Base-by-base conservation (phyloP, 108 stramenopile genomes). In the Nannochloropsis oceanica region DNA sequence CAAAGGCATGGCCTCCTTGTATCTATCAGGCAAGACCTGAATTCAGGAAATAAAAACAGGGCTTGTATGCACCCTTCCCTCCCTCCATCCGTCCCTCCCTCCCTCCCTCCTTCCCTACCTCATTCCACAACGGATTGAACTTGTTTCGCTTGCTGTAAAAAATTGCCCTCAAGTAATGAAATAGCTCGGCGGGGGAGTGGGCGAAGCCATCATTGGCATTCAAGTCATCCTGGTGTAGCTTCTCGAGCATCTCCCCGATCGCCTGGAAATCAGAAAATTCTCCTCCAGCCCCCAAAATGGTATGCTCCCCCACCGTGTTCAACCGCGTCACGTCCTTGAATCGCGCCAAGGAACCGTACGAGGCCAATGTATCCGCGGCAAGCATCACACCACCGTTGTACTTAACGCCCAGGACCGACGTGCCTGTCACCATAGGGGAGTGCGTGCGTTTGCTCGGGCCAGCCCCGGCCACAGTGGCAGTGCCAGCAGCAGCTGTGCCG, bases 121-220 rank as follows among this genome's bases (percentile, higher is more conserved):
- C 93, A 90, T 98, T 99, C 99, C 99, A 99, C 79, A 95, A 92
- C n/a, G 99, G 99, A 91, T 99, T 96, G 91, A 96, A 93, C 85
- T 96, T 96, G 86, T 94, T 91, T 24, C 92, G 89, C 42, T 84
- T 80, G 9, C 26, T 93, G 94, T 98, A 98, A 94, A 98, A 93
- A 81, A 98, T 94, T 42, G 96, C 94, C 11, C 98, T 90, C 25
- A 98, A 83, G 84, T 97, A 96, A 59, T 93, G 94, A 83, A 86
- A 89, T 1, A 90, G 43, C 88, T 92, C 91, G 1, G 79, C 42
- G 0, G 92, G 86, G 26, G 84, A 87, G 27, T 82, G 90, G n/a
- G 83, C 59, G 73, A 89, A 91, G 79, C 92, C 92, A 73, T 93
- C 93, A 43, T 92, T 92, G 34, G 83, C 81, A 80, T 91, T 92